Evolutionary conservation across 805 yeast species (phyloP).

Genomic region (Kuraishia borneana): DNA sequence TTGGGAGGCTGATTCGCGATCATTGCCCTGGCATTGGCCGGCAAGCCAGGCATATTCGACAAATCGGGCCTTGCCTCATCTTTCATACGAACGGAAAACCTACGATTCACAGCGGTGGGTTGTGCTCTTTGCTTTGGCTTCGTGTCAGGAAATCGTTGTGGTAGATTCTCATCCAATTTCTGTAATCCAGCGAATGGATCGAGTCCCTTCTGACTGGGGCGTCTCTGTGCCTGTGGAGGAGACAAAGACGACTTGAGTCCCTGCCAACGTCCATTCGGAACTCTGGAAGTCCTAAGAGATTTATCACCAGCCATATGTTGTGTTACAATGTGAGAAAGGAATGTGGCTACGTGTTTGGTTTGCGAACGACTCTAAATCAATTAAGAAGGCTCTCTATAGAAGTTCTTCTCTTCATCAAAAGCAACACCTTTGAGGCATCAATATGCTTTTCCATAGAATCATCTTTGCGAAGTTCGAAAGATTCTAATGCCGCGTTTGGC

Average conservation of each 20-base stretch:
- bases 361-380: slow-evolving; percentile 4
- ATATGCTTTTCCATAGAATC: background rate
- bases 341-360: too few species aligned
- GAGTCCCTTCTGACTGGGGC: background rate
- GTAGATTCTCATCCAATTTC: background rate
- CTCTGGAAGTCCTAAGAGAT: background rate
- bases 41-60: slow-evolving; percentile 7
- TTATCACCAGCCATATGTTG: slow-evolving; percentile 1
- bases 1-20: slow-evolving; percentile 2
- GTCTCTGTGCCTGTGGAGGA: background rate
- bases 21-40: slow-evolving; percentile 12
- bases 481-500: background rate
- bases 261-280: background rate
- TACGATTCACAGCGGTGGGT: slow-evolving; percentile 19
- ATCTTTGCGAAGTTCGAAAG: background rate
- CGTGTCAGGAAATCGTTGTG: background rate
- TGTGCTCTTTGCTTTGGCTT: background rate
- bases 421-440: slow-evolving; percentile 4
- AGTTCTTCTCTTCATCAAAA: slow-evolving; percentile 4
- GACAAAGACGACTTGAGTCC: background rate
- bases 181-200: background rate
- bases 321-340: too few species aligned
- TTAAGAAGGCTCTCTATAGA: slow-evolving; percentile 4
- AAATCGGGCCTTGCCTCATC: slow-evolving; percentile 4
- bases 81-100: slow-evolving; percentile 28